Evolutionary conservation across 2,329 filamentous ascomycete species (phyloP).

Genomic region (Cercospora canescens): DNA sequence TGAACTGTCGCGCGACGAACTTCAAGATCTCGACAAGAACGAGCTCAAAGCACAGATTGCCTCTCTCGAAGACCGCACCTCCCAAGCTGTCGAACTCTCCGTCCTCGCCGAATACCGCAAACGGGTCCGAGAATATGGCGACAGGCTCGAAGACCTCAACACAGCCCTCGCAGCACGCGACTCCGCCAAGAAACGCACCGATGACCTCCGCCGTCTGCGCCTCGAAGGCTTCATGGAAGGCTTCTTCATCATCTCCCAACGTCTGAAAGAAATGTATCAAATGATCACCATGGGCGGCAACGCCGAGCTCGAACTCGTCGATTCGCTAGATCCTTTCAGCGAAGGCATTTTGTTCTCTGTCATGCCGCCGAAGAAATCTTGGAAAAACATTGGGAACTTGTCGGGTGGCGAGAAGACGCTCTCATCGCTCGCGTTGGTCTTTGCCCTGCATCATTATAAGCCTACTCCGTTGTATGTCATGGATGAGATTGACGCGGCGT

Average conservation of each 20-base stretch:
- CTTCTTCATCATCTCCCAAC: conserved; percentile 88
- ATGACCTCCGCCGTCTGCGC: conserved; percentile 85
- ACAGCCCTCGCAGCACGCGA: conserved; percentile 77
- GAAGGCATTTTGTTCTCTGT: conserved; percentile 97
- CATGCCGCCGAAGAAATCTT: conserved; percentile 99
- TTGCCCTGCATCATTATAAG: conserved; percentile 96
- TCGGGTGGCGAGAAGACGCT: conserved; percentile 97
- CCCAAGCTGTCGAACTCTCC: conserved; percentile 84
- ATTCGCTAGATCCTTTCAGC: conserved; percentile 92
- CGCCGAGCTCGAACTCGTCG: conserved; percentile 93
- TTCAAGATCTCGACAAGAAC: conserved; percentile 64
- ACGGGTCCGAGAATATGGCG: conserved; percentile 77
- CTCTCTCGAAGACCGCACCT: conserved; percentile 70
- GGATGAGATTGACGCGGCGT: conserved; percentile 97
- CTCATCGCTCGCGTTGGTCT: conserved; percentile 90
- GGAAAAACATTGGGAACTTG: conserved; percentile 98
- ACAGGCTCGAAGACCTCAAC: conserved; percentile 80
- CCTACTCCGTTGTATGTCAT: conserved; percentile 98
- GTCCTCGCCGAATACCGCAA: conserved; percentile 88
- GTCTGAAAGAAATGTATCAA: conserved; percentile 99
- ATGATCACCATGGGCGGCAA: conserved; percentile 99
- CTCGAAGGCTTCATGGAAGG: conserved; percentile 98
- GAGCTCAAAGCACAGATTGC: conserved; percentile 65
- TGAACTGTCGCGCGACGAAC: conserved; percentile 71
- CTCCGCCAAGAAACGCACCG: conserved; percentile 84